phyloP scores from a whole-genome alignment of 768 basidiomycete genomes.

The Tylopilus sp. region DNA sequence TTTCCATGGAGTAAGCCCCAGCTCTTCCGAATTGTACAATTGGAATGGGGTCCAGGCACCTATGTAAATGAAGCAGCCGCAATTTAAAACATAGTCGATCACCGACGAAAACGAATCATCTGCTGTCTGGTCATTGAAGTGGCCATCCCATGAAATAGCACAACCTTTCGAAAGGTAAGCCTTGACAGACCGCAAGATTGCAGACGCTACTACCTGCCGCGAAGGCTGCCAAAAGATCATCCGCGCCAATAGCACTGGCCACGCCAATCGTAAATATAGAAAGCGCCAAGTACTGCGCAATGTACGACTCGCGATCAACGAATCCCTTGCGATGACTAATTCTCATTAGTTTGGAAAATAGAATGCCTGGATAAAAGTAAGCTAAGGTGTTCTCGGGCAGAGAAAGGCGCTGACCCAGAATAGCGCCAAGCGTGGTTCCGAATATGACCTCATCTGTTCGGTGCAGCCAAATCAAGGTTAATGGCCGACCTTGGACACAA shows the following conservation, averaged over 20 bases:
- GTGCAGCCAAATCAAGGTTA: neutral
- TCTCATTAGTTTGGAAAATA: conserved; percentile 73
- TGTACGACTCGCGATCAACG: conserved; percentile 81
- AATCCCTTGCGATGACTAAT: conserved; percentile 57
- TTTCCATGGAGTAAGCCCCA: conserved; percentile 69
- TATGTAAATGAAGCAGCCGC: conserved; percentile 76
- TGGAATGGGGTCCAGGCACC: conserved; percentile 85
- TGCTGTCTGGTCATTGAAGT: conserved; percentile 77
- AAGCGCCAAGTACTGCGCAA: conserved; percentile 79
- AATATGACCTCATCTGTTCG: conserved; percentile 75
- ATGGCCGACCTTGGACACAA: neutral
- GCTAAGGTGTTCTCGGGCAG: neutral
- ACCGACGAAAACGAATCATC: conserved; percentile 87
- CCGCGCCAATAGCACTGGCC: conserved; percentile 74
- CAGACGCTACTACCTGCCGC: conserved; percentile 53
- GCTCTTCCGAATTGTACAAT: conserved; percentile 48
- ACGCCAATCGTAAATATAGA: conserved; percentile 76
- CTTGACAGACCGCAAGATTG: neutral
- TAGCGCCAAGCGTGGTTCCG: conserved; percentile 65
- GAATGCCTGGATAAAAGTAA: conserved; percentile 43
- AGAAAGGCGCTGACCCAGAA: conserved; percentile 38
- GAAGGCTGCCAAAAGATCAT: conserved; percentile 89
- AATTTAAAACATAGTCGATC: conserved; percentile 83
- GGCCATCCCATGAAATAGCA: conserved; percentile 90
- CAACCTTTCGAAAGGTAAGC: conserved; percentile 48